Evolutionary conservation across 345 rosid genomes (phyloP), one percentile per base, ranked within the genome.

Genomic region (Odontarrhena argentea): DNA sequence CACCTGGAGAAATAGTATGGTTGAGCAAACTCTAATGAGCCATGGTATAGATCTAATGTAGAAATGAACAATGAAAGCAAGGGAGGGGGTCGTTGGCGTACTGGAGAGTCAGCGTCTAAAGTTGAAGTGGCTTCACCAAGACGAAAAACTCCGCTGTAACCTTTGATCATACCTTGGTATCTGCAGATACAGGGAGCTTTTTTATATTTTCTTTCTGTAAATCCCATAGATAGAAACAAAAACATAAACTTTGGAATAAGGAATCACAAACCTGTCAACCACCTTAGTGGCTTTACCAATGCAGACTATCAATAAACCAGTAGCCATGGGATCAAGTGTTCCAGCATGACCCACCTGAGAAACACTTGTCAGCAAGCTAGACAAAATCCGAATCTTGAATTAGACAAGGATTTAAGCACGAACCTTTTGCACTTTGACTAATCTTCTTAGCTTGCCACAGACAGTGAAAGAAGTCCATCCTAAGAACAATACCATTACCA

Each of bases 381-480:
- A 52, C 11, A 53, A 38, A 38, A 7, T 54, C 47, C 40, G 40
- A 54, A 32, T 13, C 10, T 62, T 48, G 65, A 18, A 62, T 36
- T 9, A 54, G 15, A 35, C 51, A 60, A 53, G 41, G 50, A 47
- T 13, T 11, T 7, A 38, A 38, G 54, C 26, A 74, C 30, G 9
- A 57, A 94, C 99, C 99, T 91, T 94, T 73, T 91, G 81, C 75
- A 94, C 97, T 71, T 86, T 87, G 56, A 88, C 93, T 49, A 91
- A 69, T 71, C 89, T 85, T 14, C 97, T 88, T 71, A 91, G 87
- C 91, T 91, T 94, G 12, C 99, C 97, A 74, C 99, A 94, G 50
- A 94, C 95, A 3, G 99, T 94, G 71, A 94, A 94, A 28, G 97
- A 90, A 48, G 99, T 94, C 97, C 97, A 94, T 54, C 97, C 97